Evolutionary conservation across 352 stramenopile genomes (phyloP).

Genomic region (Pythium rishiriense): DNA sequence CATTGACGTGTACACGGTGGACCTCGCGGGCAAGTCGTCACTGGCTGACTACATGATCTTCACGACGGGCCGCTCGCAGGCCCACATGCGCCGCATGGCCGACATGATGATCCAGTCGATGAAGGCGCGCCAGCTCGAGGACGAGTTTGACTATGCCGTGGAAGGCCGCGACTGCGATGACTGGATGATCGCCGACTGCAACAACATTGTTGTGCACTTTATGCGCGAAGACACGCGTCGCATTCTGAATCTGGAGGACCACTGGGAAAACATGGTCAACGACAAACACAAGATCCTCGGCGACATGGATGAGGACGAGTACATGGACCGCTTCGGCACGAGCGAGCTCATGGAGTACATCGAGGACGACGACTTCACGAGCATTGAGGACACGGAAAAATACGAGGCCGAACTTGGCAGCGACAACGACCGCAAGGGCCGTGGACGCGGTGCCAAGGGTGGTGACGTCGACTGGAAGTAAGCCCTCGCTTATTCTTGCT

Average conservation of each 20-base stretch:
- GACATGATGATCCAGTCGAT: conserved; percentile 88
- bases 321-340: conserved; percentile 87
- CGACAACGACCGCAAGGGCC: neutral
- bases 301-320: conserved; percentile 82
- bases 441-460: conserved; percentile 11
- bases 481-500: neutral
- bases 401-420: conserved; percentile 6
- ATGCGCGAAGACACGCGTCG: conserved; percentile 76
- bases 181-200: conserved; percentile 93
- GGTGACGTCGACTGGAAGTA: conserved; percentile 66
- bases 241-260: conserved; percentile 75
- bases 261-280: conserved; percentile 85
- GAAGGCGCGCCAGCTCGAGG: conserved; percentile 58
- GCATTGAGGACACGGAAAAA: conserved; percentile 29
- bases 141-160: conserved; percentile 81
- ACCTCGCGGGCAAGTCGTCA: conserved; percentile 75
- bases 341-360: conserved; percentile 86
- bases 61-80: conserved; percentile 74
- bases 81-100: conserved; percentile 88
- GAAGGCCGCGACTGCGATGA: conserved; percentile 90
- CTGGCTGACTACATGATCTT: conserved; percentile 91
- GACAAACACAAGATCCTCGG: conserved; percentile 81
- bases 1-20: conserved; percentile 75
- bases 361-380: conserved; percentile 59
- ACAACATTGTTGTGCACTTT: conserved; percentile 89